These are phyloP conservation scores for Cystoderma amianthinum DNA, from an alignment of 768 basidiomycete species.

Conservation along the genomic window DNA sequence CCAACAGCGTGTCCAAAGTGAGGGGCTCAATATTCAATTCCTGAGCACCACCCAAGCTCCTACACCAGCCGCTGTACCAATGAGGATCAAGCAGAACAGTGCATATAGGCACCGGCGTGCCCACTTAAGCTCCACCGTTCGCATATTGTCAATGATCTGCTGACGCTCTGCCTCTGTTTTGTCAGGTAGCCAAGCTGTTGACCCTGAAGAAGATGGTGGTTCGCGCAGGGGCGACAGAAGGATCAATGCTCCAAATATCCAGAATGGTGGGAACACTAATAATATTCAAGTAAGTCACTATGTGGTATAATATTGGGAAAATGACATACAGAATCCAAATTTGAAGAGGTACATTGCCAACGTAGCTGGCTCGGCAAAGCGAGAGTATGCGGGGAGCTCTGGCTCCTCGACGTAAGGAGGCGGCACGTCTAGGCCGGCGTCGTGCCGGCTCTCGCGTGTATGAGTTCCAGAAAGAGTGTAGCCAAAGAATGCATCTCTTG, in stretches of 20 bases:
- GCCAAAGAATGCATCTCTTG: slow-evolving; percentile 27
- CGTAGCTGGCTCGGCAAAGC: slow-evolving; percentile 40
- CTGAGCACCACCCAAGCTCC: slow-evolving; percentile 22
- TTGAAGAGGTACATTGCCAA: slow-evolving; percentile 57
- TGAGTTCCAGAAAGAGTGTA: slow-evolving; percentile 24
- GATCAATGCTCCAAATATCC: slow-evolving; percentile 52
- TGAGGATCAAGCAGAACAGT: slow-evolving; percentile 34
- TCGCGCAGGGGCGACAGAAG: slow-evolving; percentile 46
- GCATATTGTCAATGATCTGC: slow-evolving; percentile 37
- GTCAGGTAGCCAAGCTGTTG: slow-evolving; percentile 45
- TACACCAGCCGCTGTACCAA: slow-evolving; percentile 23
- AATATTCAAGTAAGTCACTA: slow-evolving; percentile 3
- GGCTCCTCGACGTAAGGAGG: slow-evolving; percentile 37
- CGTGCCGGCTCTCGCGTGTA: slow-evolving; percentile 34
- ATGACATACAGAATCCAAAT: slow-evolving; percentile 46
- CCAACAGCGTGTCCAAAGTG: no score
- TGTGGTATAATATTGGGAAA: no score
- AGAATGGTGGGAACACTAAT: slow-evolving; percentile 56
- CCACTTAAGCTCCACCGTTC: slow-evolving; percentile 47
- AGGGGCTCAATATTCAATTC: slow-evolving; percentile 3
- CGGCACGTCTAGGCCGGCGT: slow-evolving; percentile 22
- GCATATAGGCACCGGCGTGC: slow-evolving; percentile 50
- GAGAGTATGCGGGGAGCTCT: slow-evolving; percentile 27
- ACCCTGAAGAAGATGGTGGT: slow-evolving; percentile 19
- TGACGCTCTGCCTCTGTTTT: slow-evolving; percentile 46